Base-by-base conservation (phyloP, 768 basidiomycete species). In the Leccinum broughii region DNA sequence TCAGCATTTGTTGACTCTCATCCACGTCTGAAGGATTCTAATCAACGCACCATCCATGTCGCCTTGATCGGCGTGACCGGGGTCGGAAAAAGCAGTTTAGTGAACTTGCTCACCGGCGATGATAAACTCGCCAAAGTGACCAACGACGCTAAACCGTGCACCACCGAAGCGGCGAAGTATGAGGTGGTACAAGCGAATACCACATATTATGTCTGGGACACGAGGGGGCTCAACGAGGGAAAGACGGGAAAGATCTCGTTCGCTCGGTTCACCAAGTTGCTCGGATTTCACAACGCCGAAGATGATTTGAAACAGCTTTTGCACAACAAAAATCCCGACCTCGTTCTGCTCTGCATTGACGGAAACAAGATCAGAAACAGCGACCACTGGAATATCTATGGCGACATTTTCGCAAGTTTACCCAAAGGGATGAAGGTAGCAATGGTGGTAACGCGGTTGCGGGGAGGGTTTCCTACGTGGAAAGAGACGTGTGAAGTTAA, bases 61-160 rank as follows among this genome's bases (percentile, higher is more conserved):
- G 69, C 70, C 34, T 35, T 70, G 37, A 66, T 64, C 24, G 69
- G 69, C 10, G 37, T 56, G 37, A 70, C 69, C 14, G 69, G 69
- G 2, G 70, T 60, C 49, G 69, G 69, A 46, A 70, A 70, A 49
- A 70, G 69, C 59, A 70, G 70, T 7, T 52, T 72, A 9, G 68
- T 72, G 22, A 70, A 70, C 34, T 51, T 70, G 55, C 68, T 70
- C 52, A 46, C 48, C n/a, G 69, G 63, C 57, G 3, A 35, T 14
- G 9, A 35, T 14, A 15, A 54, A 49, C 17, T 48, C 17, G 70
- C 69, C 6, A 3, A 28, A 60, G 67, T 58, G 2, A 57, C 52
- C 58, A 70, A 64, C 10, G 17, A 65, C 41, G 70, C 53, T n/a
- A 51, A 22, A 39, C 69, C 69, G 20, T 72, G 69, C 57, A 70